Base-by-base conservation (phyloP, 495 filamentous ascomycete species). In the Xylaria grammica region DNA sequence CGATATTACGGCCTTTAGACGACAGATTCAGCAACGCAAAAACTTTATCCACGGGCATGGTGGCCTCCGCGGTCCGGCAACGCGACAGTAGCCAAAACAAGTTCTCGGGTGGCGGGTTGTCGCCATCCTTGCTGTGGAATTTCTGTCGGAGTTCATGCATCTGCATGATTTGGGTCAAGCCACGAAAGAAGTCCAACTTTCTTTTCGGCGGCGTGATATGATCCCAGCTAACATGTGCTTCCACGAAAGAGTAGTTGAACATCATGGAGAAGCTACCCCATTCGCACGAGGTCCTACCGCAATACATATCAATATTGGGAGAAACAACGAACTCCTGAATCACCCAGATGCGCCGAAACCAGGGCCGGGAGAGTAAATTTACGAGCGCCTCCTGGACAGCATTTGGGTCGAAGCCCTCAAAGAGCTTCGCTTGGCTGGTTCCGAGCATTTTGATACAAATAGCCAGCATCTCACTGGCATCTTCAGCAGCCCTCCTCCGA, bases 241-340 rank as follows among this genome's bases (percentile, higher is more conserved):
- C 40, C 40, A 42, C 40, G 40, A 42, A 42, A 6, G 40, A 42
- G 3, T 17, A 42, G 40, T 42, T 11, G 40, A 42, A 42, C 13
- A 42, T 42, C 6, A 42, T 42, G 5, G 40, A 17, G 3, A 42
- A 17, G 13, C 40, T 42, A 9, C 40, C 40, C 40, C 40, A 42
- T 42, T 42, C 40, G 40, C 40, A 42, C 40, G 17, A 3, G 5
- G 40, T 42, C 15, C 17, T 42, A 15, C 40, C 40, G 40, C 40
- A 42, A 17, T 55, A 32, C n/a, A 55, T 20, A 32, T 55, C 22
- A 3, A 55, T 7, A 4, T 32, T 27, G 27, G 22, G 52, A 4
- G 52, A 27, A 11, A 55, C n/a, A 8, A 55, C 29, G 26, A 55
- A 55, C 52, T 55, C 52, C 52, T 55, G 52, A 32, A 55, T 30